Base-by-base conservation (phyloP, 352 stramenopile species). In the Globisporangium viniferum region DNA sequence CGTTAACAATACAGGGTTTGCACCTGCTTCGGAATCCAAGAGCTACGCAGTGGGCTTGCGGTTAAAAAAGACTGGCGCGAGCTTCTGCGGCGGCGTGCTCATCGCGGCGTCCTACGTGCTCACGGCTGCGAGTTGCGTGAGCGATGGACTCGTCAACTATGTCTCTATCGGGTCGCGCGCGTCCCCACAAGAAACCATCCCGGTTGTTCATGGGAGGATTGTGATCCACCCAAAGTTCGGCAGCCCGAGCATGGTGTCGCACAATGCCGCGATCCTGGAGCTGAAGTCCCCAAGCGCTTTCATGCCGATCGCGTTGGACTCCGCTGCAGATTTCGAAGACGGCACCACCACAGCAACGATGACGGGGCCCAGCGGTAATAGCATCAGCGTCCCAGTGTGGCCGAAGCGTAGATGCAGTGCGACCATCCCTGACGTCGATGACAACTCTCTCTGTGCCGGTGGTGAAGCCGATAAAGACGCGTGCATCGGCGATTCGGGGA, bases 201-300 rank as follows among this genome's bases (percentile, higher is more conserved):
- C 48, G 0, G 69, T 83, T n/a, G 62, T 62, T n/a, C 67, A 57
- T 3, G 5, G 20, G n/a, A 73, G 75, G 57, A 64, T 72, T 12
- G 69, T 62, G 54, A 71, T 69, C 7, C 71, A 79, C 29, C 74
- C 72, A 2, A 39, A 69, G 39, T 81, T 73, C 51, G 59, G 61
- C 4, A 62, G 67, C n/a, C 64, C 59, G 4, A 71, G 68, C 24
- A 41, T 59, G 20, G 70, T 66, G 48, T 77, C 73, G 54, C 76
- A 76, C 59, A 73, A 84, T 61, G 62, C 79, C 12, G 72, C 72
- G 8, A 70, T 84, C 44, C 56, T 84, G 5, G 71, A 79, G 54
- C 74, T 84, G 7, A 72, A 73, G 20, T 66, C 49, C 8, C 59
- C 67, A 15, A 65, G 64, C 46, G 75, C 75, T 29, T 49, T 64